Base-by-base conservation (phyloP, 352 stramenopile species). In the Phytopythium helicoides region DNA sequence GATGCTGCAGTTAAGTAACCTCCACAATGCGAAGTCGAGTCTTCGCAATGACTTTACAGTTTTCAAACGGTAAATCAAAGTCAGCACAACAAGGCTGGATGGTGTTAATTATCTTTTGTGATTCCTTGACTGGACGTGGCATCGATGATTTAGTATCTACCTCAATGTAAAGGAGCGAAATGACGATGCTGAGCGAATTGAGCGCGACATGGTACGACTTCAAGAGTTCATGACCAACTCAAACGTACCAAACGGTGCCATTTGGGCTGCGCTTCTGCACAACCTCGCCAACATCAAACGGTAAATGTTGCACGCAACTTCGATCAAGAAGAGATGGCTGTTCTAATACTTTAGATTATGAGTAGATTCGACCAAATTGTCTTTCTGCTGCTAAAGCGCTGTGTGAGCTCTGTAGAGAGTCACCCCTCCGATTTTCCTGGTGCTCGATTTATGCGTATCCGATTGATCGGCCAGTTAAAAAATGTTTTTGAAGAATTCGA, bases 1-100 rank as follows among this genome's bases (percentile, higher is more conserved):
- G 1, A 51, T 88, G 37, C 8, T 89, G 34, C 68, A 88, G 50
- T 62, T 90, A 34, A 88, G 82, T 18, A 67, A 86, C 23, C 64
- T 92, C 14, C 71, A 86, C 23, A 80, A 92, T 40, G 70, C 58
- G 8, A 92, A 89, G 35, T 79, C 65, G 45, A 81, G 79, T 62
- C 52, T 89, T 3, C 73, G 72, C 11, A 89, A 89, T 53, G 81
- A 92, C 52, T 92, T 89, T 31, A 79, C 76, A 0, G 66, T 89
- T 3, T 89, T 81, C 52, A 92, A 92, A 56, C 62, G 81, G 73
- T 89, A 9, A 33, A 9, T 33, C 28, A 33, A 9, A 33, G 28
- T n/a, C n/a, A n/a, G n/a, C n/a, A n/a, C n/a, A n/a, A n/a, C n/a
- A n/a, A n/a, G n/a, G n/a, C n/a, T n/a, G 28, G 9, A 33, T 33